phyloP scores from a whole-genome alignment of 768 basidiomycete genomes.

The Glaciozyma antarctica region DNA sequence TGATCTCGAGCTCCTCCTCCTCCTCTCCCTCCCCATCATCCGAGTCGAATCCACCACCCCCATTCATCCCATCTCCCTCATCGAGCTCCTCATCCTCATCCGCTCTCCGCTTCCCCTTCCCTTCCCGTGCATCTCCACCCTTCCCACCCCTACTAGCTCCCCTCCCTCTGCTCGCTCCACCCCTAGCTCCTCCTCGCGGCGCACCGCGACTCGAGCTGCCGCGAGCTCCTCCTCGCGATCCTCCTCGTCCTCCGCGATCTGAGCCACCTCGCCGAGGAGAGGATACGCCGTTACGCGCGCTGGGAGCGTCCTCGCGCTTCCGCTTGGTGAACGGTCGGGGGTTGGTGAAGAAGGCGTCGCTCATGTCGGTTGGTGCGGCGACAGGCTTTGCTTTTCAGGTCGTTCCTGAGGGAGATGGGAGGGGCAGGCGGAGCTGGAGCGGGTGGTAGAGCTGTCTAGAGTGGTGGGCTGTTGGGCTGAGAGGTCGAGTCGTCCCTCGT shows the following conservation, averaged over 20 bases:
- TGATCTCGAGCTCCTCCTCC: conserved; percentile 33
- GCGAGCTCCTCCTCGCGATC: conserved; percentile 7
- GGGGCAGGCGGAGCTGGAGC: too few relatives aligned
- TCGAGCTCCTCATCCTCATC: conserved; percentile 24
- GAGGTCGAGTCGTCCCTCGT: too few relatives aligned
- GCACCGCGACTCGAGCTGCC: conserved; percentile 7
- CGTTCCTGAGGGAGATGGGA: too few relatives aligned
- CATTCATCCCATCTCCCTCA: conserved; percentile 11
- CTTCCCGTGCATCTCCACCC: background rate
- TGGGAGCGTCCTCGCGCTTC: conserved; percentile 11
- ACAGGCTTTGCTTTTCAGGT: too few relatives aligned
- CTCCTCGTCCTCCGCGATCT: background rate
- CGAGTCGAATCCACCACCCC: conserved; percentile 25
- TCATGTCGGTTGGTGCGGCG: conserved; percentile 9
- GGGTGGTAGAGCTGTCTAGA: too few relatives aligned
- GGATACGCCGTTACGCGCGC: conserved; percentile 1
- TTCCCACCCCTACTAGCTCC: background rate
- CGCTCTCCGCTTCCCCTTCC: conserved; percentile 25
- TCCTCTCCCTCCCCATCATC: conserved; percentile 38
- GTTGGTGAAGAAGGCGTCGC: conserved; percentile 28
- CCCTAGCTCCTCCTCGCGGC: conserved; percentile 15
- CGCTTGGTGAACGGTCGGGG: conserved; percentile 29
- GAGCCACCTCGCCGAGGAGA: conserved; percentile 1
- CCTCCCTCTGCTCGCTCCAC: background rate
- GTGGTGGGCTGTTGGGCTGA: too few relatives aligned